Evolutionary conservation across 257 asterid species (phyloP), one percentile per base, ranked within the genome.

Genomic region (Fraxinus anomala): DNA sequence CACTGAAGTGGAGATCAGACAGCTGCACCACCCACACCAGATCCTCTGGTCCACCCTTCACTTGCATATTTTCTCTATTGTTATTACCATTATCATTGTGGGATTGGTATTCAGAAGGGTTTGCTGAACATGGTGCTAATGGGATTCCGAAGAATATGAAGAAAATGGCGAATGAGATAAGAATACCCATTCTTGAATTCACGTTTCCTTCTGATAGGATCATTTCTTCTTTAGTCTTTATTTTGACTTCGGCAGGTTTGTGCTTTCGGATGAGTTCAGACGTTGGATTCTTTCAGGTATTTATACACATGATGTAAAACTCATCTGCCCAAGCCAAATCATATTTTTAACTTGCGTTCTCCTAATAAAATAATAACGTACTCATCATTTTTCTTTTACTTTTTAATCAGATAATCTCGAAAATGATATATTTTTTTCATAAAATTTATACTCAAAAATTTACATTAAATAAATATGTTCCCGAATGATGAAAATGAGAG

Each of bases 1-100:
- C 94, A 84, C 98, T 96, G 90, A 96, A 96, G 84, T 93, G 98
- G 73, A 96, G 97, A 92, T 93, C 99, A 76, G 99, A 92, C 14
- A 96, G 92, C 91, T 96, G 98, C 83, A 93, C 99, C 81, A 92
- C 83, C 99, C 98, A 96, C 74, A 83, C 94, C 82, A 96, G 90
- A 87, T 96, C 99, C 82, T 89, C 90, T 7, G 97, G 94, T 17
- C 87, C 89, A 31, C 82, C 90, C 39, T 81, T 80, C 42, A 82
- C 69, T 80, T 86, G 89, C 1, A 90, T 86, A 74, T 79, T 68
- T 70, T 80, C 79, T 73, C 92, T 83, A 68, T 73, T 54, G 54
- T 63, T 73, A 67, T 73, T 81, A 68, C 81, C 76, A 66, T 30
- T 39, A 11, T 33, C 51, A 26, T 4, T n/a, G 23, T 5, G 72